Evolutionary conservation across 2,329 filamentous ascomycete species (phyloP), one percentile per base, ranked within the genome.

Genomic region (Cryoendolithus antarcticus): DNA sequence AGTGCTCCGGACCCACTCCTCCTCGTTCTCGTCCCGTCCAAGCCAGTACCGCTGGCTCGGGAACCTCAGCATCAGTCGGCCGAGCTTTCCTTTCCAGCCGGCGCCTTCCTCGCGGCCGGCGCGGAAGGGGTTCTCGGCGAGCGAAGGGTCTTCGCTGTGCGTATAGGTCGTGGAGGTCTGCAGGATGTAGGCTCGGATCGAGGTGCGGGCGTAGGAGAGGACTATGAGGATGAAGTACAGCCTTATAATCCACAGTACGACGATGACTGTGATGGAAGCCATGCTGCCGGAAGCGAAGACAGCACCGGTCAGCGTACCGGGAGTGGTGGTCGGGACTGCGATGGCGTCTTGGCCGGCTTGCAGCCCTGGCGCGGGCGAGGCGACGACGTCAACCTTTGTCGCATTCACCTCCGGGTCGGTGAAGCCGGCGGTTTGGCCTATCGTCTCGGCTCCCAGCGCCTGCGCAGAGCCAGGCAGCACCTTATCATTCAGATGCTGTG

Each of bases 191-290:
- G 79, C 77, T 43, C 82, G 74, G 36, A 95, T 64, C 9, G 84
- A 80, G 55, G 80, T 75, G 46, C 85, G 75, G 3, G 88, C 85
- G 59, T 83, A 91, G 5, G 84, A 77, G 62, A 93, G 77, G 58
- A 93, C 77, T 39, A 95, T 72, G 30, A 94, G 66, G 49, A 82
- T 76, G 52, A 93, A 88, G 65, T 95, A 95, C 21, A 86, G 60
- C 21, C 88, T 74, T 30, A 93, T 67, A 8, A 80, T 66, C 63
- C 82, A 93, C 46, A 94, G 72, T 2, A 72, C 62, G 27, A 74
- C 71, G 44, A 94, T 83, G 39, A 93, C 70, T 8, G 80, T 67
- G 59, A 95, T 81, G 62, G 82, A 89, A 44, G 84, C 80, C 52
- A 82, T 70, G 56, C 71, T 77, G 53, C 80, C 77, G 32, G 71